Conservation (phyloP, 495 filamentous ascomycete genomes). For the Xanthoparmelia taractica region DNA sequence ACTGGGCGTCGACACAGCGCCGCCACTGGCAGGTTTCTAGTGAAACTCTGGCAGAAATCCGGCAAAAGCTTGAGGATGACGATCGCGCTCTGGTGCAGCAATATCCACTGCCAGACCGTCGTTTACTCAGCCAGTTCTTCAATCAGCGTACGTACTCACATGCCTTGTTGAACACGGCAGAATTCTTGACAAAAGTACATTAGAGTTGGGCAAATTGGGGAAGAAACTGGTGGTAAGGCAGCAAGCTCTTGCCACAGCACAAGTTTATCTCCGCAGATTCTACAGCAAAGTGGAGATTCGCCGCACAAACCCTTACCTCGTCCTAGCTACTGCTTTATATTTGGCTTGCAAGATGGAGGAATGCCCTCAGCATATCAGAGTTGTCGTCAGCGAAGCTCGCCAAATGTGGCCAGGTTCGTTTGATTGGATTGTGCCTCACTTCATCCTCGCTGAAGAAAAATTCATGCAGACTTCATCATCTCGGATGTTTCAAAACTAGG, state of each 20-base stretch:
- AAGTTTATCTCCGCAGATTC: constrained; percentile 89
- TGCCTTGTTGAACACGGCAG: neutral
- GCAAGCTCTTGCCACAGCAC: constrained; percentile 89
- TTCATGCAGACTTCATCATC: constrained; percentile 58
- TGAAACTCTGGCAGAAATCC: constrained; percentile 62
- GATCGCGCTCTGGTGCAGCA: constrained; percentile 63
- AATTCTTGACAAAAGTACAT: constrained; percentile 16
- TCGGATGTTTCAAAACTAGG: constrained; percentile 81
- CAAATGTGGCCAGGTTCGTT: constrained; percentile 69
- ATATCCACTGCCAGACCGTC: constrained; percentile 72
- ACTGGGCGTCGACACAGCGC: constrained; percentile 90
- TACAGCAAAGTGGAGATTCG: constrained; percentile 87
- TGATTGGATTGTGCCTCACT: neutral
- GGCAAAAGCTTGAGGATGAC: constrained; percentile 63
- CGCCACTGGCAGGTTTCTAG: constrained; percentile 85
- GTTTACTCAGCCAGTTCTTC: constrained; percentile 85
- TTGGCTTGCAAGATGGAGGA: constrained; percentile 98
- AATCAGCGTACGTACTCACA: constrained; percentile 60
- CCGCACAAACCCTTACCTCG: constrained; percentile 86
- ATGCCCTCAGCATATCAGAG: constrained; percentile 88
- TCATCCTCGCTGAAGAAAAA: constrained; percentile 17
- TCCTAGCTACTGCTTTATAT: constrained; percentile 86
- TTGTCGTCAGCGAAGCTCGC: constrained; percentile 79
- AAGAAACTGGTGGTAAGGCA: constrained; percentile 72
- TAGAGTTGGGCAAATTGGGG: constrained; percentile 76